phyloP scores from a whole-genome alignment of 2,329 filamentous ascomycete genomes.

The Colletotrichum tropicale region DNA sequence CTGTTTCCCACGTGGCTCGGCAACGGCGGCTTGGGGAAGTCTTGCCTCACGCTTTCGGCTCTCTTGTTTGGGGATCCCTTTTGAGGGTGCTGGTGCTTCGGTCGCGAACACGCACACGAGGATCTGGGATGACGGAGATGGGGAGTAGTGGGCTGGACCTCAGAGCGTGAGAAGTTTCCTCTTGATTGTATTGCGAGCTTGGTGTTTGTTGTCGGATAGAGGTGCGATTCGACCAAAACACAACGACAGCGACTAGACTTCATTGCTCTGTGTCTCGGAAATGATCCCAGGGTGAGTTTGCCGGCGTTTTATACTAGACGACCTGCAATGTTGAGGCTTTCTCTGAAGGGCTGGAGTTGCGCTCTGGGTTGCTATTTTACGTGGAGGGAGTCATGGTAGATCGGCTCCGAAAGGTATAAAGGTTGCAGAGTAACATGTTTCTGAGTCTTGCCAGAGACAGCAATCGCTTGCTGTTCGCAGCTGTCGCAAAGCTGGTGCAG shows the following conservation, averaged over 20 bases:
- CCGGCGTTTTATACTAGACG: neutral
- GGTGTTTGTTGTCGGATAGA: neutral
- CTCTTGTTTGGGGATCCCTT: too few relatives aligned
- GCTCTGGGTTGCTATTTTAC: neutral
- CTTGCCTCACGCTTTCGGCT: too few relatives aligned
- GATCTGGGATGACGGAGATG: neutral
- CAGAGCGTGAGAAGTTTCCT: neutral
- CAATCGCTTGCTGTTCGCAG: too few relatives aligned
- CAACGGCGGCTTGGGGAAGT: too few relatives aligned
- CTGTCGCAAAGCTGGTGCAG: too few relatives aligned
- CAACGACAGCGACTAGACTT: too few relatives aligned
- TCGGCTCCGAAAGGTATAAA: neutral
- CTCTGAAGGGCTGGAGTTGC: accelerated
- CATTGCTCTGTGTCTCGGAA: accelerated
- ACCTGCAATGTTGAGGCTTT: accelerated
- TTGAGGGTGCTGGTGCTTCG: neutral
- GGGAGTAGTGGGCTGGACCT: neutral
- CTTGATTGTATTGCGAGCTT: neutral
- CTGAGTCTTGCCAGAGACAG: neutral
- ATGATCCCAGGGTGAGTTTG: accelerated
- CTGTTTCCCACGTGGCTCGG: too few relatives aligned
- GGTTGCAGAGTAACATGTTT: neutral
- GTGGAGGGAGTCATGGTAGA: neutral
- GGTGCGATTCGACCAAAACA: neutral
- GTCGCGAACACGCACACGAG: neutral